Evolutionary conservation across 1,284 basidiomycete genomes (phyloP).

Genomic region (Irpex lacteus): DNA sequence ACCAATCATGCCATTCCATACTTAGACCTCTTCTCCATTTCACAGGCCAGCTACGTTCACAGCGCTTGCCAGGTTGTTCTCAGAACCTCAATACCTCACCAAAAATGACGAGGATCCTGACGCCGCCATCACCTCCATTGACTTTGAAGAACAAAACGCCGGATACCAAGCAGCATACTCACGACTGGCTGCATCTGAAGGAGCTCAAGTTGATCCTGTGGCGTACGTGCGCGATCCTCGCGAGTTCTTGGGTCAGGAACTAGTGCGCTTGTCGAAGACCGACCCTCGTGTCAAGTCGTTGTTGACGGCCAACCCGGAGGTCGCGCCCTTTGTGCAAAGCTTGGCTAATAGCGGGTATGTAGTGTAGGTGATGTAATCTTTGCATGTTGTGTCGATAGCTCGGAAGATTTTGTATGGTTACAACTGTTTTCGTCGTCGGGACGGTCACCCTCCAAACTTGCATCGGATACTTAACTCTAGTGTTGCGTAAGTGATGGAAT

Average conservation of each 20-base stretch:
- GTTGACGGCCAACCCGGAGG: slow-evolving; percentile 32
- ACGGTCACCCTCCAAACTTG: no score
- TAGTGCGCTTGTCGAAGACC: slow-evolving; percentile 31
- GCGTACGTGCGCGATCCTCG: slow-evolving; percentile 57
- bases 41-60: slow-evolving; percentile 66
- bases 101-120: slow-evolving; percentile 54
- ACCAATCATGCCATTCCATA: background rate
- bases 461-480: no score
- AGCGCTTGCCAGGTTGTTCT: slow-evolving; percentile 78
- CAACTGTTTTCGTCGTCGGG: no score
- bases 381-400: background rate
- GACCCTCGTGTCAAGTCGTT: slow-evolving; percentile 35
- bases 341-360: slow-evolving; percentile 37
- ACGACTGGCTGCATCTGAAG: slow-evolving; percentile 80
- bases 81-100: slow-evolving; percentile 67
- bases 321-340: slow-evolving; percentile 42
- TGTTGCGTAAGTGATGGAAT: no score
- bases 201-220: slow-evolving; percentile 52
- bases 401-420: background rate
- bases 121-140: slow-evolving; percentile 72
- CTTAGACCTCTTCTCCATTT: slow-evolving; percentile 5
- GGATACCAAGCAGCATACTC: slow-evolving; percentile 96
- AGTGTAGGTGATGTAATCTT: background rate
- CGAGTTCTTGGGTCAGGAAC: slow-evolving; percentile 46
- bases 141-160: slow-evolving; percentile 85